Percentiles rank a stretch among this genome's conserved stretches.
These are phyloP conservation scores for Penicillium crustosum DNA, from an alignment of 2,329 filamentous ascomycete species.

Conservation along the genomic window DNA sequence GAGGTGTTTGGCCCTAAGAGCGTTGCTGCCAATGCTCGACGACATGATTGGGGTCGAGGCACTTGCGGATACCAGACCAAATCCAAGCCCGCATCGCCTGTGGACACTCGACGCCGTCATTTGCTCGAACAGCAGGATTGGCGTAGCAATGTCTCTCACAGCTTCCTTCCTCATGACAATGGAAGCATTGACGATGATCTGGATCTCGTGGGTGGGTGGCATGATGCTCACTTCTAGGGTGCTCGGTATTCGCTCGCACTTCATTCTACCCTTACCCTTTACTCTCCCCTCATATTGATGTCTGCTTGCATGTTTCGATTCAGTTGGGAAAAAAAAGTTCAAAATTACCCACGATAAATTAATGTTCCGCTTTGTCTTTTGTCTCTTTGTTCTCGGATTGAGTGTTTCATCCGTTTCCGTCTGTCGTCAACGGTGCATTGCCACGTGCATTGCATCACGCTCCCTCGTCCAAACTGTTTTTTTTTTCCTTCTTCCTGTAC, in stretches of 20 bases:
- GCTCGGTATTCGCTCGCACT: conserved; percentile 11
- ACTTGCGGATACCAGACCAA: conserved; percentile 39
- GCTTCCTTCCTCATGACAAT: conserved; percentile 50
- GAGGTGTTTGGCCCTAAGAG: conserved; percentile 53
- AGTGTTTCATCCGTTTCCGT: conserved; percentile 15
- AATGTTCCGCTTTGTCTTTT: conserved; percentile 20
- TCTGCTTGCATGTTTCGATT: conserved; percentile 20
- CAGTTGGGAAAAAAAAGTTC: conserved; percentile 27
- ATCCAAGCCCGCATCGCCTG: conserved; percentile 35
- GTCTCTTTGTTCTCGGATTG: conserved; percentile 20
- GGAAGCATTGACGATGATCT: conserved; percentile 64
- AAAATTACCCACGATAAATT: conserved; percentile 28
- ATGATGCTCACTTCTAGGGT: conserved; percentile 63
- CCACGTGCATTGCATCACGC: not conserved
- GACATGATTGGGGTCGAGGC: conserved; percentile 43
- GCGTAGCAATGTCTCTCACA: conserved; percentile 43
- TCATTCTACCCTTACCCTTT: conserved; percentile 7
- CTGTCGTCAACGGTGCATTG: conserved; percentile 8
- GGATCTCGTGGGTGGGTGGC: conserved; percentile 95
- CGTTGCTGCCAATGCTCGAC: conserved; percentile 45
- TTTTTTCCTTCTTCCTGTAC: conserved; percentile 18
- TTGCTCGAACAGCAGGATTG: conserved; percentile 48
- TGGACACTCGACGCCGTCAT: conserved; percentile 36
- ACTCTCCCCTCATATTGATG: conserved; percentile 16
- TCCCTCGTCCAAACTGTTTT: conserved; percentile 9